Conservation (phyloP, 352 stramenopile genomes). For the Pythium plurisporium region DNA sequence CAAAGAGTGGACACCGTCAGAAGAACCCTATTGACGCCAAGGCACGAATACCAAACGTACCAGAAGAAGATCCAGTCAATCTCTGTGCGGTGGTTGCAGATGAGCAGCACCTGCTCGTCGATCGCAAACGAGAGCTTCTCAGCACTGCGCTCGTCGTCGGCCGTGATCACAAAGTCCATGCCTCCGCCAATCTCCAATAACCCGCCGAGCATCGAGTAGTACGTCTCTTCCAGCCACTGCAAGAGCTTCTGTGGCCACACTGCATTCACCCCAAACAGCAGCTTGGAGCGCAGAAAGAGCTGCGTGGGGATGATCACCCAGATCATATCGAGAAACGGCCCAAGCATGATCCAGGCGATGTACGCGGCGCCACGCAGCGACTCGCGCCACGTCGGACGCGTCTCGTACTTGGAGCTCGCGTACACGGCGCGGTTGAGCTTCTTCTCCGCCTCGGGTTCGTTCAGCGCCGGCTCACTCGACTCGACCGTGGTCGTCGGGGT, state of each 20-base stretch:
- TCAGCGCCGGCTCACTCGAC: neutral
- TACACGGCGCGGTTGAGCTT: slow-evolving; percentile 26
- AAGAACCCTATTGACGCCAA: too few species aligned
- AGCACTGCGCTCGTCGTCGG: slow-evolving; percentile 29
- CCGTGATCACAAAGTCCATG: slow-evolving; percentile 58
- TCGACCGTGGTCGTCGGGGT: neutral
- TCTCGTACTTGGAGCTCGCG: slow-evolving; percentile 46
- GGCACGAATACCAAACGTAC: slow-evolving; percentile 23
- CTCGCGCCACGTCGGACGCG: slow-evolving; percentile 32
- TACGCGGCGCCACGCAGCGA: slow-evolving; percentile 39
- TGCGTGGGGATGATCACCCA: slow-evolving; percentile 58
- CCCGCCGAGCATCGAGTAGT: slow-evolving; percentile 57
- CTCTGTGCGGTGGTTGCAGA: slow-evolving; percentile 78
- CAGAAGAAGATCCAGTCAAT: slow-evolving; percentile 85
- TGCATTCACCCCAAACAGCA: neutral
- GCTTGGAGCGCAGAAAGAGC: slow-evolving; percentile 32
- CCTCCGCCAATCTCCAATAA: slow-evolving; percentile 50
- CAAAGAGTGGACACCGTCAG: neutral
- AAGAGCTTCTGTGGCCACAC: slow-evolving; percentile 24
- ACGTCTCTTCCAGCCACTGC: slow-evolving; percentile 38
- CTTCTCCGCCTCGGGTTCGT: slow-evolving; percentile 20
- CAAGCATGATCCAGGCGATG: slow-evolving; percentile 41
- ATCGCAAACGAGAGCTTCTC: slow-evolving; percentile 34
- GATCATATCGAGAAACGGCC: slow-evolving; percentile 53
- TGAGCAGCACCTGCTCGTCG: slow-evolving; percentile 49